A percentile compares a stretch with the other conserved stretches of the same genome.
Evolutionary conservation across 1,139 yeast species (phyloP).

Genomic region (Suhomyces panamericanus): DNA sequence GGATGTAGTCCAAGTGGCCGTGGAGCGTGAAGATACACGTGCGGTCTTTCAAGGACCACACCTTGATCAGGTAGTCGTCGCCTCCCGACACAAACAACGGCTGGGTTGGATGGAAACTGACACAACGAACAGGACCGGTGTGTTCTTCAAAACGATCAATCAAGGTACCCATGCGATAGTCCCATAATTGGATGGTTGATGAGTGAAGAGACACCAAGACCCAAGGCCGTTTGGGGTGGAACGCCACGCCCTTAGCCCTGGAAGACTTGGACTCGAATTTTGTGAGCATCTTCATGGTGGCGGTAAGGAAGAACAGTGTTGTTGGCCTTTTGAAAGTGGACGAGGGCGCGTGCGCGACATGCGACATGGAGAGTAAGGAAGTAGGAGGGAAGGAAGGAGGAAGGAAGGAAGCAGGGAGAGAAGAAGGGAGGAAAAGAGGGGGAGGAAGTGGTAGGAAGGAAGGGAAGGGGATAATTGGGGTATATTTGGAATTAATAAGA

Average conservation of each 20-base stretch:
- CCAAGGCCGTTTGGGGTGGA: conserved; percentile 98
- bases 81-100: conserved; percentile 97
- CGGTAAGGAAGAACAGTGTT: conserved; percentile 7
- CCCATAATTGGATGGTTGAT: conserved; percentile 97
- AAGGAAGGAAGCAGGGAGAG: background rate
- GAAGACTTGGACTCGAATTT: conserved; percentile 98
- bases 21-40: conserved; percentile 87
- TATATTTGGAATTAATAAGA: no score
- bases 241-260: conserved; percentile 97
- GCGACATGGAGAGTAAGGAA: background rate
- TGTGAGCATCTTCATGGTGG: conserved; percentile 90
- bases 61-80: conserved; percentile 92
- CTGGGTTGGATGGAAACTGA: conserved; percentile 96
- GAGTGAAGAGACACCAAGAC: conserved; percentile 91
- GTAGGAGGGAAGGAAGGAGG: background rate
- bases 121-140: conserved; percentile 95
- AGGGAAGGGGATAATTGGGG: background rate
- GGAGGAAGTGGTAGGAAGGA: no score
- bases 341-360: conserved; percentile 7
- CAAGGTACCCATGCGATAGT: conserved; percentile 97
- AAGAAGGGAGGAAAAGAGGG: background rate
- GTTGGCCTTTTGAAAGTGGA: conserved; percentile 12
- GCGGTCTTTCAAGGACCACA: conserved; percentile 92
- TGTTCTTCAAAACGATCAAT: conserved; percentile 97
- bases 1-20: conserved; percentile 93